Conservation (phyloP, 2,329 filamentous ascomycete species). For the Cladosporium sp. region DNA sequence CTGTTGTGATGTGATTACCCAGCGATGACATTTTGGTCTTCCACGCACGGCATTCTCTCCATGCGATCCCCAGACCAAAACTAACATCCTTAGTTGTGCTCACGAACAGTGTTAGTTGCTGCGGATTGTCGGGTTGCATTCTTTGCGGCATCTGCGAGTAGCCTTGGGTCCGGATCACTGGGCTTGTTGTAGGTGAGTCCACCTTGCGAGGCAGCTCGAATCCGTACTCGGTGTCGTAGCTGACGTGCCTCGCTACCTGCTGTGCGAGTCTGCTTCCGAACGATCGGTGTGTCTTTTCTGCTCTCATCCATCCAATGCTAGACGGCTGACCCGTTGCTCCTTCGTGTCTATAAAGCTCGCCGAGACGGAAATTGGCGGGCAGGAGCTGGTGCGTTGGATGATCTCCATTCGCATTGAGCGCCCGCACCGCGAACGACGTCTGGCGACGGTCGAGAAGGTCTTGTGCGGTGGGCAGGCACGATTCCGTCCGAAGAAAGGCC, state of each 20-base stretch:
- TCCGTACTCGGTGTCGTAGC: background rate
- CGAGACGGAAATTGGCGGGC: background rate
- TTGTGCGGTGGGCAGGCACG: background rate
- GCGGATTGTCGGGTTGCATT: background rate
- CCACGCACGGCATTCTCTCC: background rate
- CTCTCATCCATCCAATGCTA: background rate
- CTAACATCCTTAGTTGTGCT: background rate
- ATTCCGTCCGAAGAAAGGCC: background rate
- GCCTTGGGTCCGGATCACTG: background rate
- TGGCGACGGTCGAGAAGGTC: background rate
- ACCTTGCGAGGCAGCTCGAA: background rate
- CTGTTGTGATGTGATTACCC: background rate
- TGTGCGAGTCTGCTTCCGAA: background rate
- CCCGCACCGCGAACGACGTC: background rate
- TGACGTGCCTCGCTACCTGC: background rate
- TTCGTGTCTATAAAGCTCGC: background rate
- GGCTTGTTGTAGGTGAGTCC: background rate
- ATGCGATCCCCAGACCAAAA: background rate
- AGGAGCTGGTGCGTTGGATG: background rate
- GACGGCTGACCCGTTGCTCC: background rate
- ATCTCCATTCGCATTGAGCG: background rate
- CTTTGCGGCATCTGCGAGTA: background rate
- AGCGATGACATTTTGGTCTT: background rate
- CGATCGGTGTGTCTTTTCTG: background rate
- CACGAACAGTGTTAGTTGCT: background rate